A percentile compares a stretch with the other conserved stretches of the same genome.
Evolutionary conservation across 1,284 basidiomycete species (phyloP).

Genomic region (Erythrobasidium hasegawianum): DNA sequence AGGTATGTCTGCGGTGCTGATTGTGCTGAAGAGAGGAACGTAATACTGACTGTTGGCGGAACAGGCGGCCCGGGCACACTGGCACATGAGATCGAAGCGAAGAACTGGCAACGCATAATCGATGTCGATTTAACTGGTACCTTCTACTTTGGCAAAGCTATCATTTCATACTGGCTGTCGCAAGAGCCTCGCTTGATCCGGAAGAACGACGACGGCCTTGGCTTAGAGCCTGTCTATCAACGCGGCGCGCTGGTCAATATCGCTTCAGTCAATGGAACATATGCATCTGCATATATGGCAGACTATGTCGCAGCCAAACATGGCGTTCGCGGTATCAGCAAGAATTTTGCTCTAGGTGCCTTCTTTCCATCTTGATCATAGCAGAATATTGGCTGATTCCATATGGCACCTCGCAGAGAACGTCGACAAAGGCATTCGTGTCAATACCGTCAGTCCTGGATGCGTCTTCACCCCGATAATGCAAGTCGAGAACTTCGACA

Average conservation of each 20-base stretch:
- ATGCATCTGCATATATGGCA: slow-evolving; percentile 12
- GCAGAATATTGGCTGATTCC: too few species aligned
- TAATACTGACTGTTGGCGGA: neutral
- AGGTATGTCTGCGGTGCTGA: too few species aligned
- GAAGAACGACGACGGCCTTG: neutral
- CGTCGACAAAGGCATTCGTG: too few species aligned
- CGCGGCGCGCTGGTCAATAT: slow-evolving; percentile 20
- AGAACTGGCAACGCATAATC: slow-evolving; percentile 4
- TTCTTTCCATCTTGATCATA: too few species aligned
- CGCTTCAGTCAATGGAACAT: neutral
- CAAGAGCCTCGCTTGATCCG: slow-evolving; percentile 18
- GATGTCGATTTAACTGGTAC: slow-evolving; percentile 15
- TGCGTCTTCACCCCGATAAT: slow-evolving; percentile 10
- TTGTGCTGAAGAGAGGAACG: too few species aligned
- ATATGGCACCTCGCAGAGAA: too few species aligned
- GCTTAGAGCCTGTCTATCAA: slow-evolving; percentile 12
- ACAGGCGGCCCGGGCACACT: neutral
- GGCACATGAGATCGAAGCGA: neutral
- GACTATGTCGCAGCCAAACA: slow-evolving; percentile 7
- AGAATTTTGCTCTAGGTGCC: slow-evolving; percentile 31
- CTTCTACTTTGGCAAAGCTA: slow-evolving; percentile 18
- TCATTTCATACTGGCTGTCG: slow-evolving; percentile 8
- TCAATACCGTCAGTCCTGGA: slow-evolving; percentile 20
- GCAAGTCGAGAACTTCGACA: slow-evolving; percentile 9
- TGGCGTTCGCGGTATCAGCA: slow-evolving; percentile 14